A percentile compares a stretch with the other conserved stretches of the same genome.
These are phyloP conservation scores for Cotoneaster glaucophyllus DNA, from an alignment of 306 rosid species.

Conservation along the genomic window DNA sequence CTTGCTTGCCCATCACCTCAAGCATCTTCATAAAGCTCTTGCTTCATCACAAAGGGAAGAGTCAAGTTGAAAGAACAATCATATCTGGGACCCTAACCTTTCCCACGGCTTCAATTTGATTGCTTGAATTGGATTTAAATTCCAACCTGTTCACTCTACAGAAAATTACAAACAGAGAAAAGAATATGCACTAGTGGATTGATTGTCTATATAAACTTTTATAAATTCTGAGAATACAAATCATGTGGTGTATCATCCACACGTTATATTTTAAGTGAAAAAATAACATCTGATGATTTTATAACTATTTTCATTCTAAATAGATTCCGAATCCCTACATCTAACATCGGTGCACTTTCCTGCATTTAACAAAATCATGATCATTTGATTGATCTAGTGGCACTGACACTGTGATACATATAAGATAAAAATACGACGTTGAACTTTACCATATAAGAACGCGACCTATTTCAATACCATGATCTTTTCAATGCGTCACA, in stretches of 20 bases:
- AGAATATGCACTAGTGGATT: background rate
- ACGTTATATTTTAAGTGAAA: too few relatives aligned
- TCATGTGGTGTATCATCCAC: too few relatives aligned
- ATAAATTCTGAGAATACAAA: too few relatives aligned
- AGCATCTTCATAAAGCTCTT: background rate
- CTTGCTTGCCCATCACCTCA: constrained; percentile 2
- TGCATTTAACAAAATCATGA: too few relatives aligned
- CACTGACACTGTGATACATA: too few relatives aligned
- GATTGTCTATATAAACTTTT: background rate
- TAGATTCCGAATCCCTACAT: too few relatives aligned
- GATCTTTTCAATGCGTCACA: background rate
- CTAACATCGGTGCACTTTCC: too few relatives aligned
- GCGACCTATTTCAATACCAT: background rate
- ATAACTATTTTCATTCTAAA: too few relatives aligned
- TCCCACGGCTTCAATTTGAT: background rate
- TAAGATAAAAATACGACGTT: background rate
- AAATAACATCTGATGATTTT: too few relatives aligned
- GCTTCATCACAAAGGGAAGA: background rate
- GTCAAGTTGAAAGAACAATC: background rate
- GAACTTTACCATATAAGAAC: background rate
- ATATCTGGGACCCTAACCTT: background rate
- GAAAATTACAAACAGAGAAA: background rate
- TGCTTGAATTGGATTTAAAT: background rate
- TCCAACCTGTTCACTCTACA: background rate
- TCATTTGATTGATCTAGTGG: too few relatives aligned